Percentiles rank a stretch among this genome's conserved stretches.
These are phyloP conservation scores for Alternaria postmessia DNA, from an alignment of 2,329 filamentous ascomycete genomes.

Conservation along the genomic window DNA sequence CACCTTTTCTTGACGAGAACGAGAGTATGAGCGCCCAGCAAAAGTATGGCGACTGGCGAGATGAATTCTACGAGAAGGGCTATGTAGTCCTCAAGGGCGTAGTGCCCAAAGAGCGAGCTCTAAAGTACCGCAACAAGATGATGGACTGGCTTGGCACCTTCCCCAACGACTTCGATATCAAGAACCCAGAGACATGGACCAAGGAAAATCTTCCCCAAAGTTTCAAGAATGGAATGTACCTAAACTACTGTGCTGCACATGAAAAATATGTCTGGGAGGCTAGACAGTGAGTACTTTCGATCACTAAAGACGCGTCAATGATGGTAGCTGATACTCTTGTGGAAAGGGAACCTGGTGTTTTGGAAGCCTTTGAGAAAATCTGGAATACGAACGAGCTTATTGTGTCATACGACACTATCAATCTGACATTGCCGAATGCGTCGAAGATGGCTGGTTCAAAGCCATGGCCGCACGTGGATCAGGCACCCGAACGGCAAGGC, in stretches of 20 bases:
- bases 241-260: conserved; percentile 50
- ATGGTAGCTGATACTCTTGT: background rate
- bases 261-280: conserved; percentile 58
- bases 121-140: conserved; percentile 40
- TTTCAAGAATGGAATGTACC: conserved; percentile 50
- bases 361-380: conserved; percentile 54
- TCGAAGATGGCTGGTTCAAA: conserved; percentile 44
- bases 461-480: conserved; percentile 57
- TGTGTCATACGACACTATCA: conserved; percentile 49
- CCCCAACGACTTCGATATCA: conserved; percentile 39
- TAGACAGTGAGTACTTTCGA: conserved; percentile 23
- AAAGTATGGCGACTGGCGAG: conserved; percentile 39
- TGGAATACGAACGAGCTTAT: conserved; percentile 49
- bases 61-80: conserved; percentile 40
- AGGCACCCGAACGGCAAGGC: conserved; percentile 51
- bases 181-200: conserved; percentile 52
- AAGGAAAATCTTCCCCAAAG: conserved; percentile 53
- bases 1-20: conserved; percentile 9
- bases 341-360: conserved; percentile 48
- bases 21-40: conserved; percentile 2
- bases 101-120: conserved; percentile 30
- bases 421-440: conserved; percentile 54
- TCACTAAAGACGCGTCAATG: background rate
- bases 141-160: conserved; percentile 44
- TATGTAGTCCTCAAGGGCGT: conserved; percentile 41